Percentiles rank a stretch among this genome's conserved stretches.
phyloP scores from a whole-genome alignment of 2,329 filamentous ascomycete genomes.

The Endothia cerciana region DNA sequence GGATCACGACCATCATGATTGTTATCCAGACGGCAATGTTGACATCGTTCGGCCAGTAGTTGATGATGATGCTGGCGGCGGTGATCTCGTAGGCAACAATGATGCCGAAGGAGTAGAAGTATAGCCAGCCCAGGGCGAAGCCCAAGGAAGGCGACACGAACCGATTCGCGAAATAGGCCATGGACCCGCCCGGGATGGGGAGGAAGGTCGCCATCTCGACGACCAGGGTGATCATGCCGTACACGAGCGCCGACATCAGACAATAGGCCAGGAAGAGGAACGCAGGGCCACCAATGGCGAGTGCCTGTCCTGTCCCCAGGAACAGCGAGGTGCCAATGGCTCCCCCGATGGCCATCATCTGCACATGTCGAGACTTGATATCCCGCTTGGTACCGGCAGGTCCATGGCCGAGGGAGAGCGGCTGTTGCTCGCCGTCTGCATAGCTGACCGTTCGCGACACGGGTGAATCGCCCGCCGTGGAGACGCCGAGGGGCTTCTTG shows the following conservation, averaged over 20 bases:
- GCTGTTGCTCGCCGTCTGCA: background rate
- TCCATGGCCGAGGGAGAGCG: background rate
- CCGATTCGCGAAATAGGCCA: slow-evolving; percentile 52
- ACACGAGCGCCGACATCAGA: slow-evolving; percentile 49
- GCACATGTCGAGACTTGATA: slow-evolving; percentile 49
- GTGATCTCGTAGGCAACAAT: slow-evolving; percentile 38
- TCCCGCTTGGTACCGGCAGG: slow-evolving; percentile 14
- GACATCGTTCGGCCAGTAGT: slow-evolving; percentile 32
- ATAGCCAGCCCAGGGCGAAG: slow-evolving; percentile 49
- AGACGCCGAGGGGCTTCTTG: background rate
- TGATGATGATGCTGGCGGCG: slow-evolving; percentile 31
- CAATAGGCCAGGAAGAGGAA: slow-evolving; percentile 47
- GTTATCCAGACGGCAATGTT: slow-evolving; percentile 32
- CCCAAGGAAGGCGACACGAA: slow-evolving; percentile 49
- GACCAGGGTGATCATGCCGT: slow-evolving; percentile 50
- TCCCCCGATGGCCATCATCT: slow-evolving; percentile 53
- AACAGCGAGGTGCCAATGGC: slow-evolving; percentile 51
- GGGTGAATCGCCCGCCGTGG: too few relatives aligned
- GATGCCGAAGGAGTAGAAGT: slow-evolving; percentile 45
- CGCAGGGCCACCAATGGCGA: slow-evolving; percentile 46
- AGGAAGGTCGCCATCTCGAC: slow-evolving; percentile 57
- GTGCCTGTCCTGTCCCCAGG: slow-evolving; percentile 49
- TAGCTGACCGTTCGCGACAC: background rate
- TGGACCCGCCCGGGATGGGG: slow-evolving; percentile 51
- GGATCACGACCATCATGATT: slow-evolving; percentile 30